Percentiles rank a stretch among this genome's conserved stretches.
Evolutionary conservation across 176 grass and related monocot genomes (phyloP).

Genomic region (Oryza meridionalis): DNA sequence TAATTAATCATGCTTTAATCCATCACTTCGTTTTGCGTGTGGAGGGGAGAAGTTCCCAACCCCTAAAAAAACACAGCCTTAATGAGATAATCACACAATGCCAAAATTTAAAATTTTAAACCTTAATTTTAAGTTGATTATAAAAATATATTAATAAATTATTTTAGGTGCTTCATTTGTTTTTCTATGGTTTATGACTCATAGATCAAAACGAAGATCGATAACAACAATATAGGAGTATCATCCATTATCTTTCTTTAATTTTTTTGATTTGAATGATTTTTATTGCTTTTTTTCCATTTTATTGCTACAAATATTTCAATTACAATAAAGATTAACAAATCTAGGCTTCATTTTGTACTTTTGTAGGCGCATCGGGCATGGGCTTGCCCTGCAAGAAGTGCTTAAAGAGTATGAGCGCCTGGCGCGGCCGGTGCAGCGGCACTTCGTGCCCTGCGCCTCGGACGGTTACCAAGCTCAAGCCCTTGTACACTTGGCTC

Average conservation of each 20-base stretch:
- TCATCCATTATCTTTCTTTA: neutral
- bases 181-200: too few relatives aligned
- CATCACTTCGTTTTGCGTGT: too few relatives aligned
- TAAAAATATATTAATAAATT: too few relatives aligned
- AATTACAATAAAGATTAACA: neutral
- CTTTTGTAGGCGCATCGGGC: neutral
- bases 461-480: constrained; percentile 31
- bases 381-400: constrained; percentile 34
- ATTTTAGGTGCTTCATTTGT: too few relatives aligned
- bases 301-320: neutral
- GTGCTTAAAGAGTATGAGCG: constrained; percentile 19
- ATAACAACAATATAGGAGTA: too few relatives aligned
- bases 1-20: too few relatives aligned
- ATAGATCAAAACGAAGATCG: too few relatives aligned
- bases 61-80: too few relatives aligned
- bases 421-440: constrained; percentile 36
- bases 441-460: constrained; percentile 36
- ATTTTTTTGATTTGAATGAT: neutral
- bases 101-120: too few relatives aligned
- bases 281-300: neutral
- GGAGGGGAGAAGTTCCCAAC: too few relatives aligned
- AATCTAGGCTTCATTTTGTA: neutral
- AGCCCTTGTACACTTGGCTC: constrained; percentile 44
- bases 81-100: too few relatives aligned
- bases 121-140: too few relatives aligned